A percentile compares a stretch with the other conserved stretches of the same genome.
Conservation (phyloP, 257 asterid species). For the Lycium ferocissimum region DNA sequence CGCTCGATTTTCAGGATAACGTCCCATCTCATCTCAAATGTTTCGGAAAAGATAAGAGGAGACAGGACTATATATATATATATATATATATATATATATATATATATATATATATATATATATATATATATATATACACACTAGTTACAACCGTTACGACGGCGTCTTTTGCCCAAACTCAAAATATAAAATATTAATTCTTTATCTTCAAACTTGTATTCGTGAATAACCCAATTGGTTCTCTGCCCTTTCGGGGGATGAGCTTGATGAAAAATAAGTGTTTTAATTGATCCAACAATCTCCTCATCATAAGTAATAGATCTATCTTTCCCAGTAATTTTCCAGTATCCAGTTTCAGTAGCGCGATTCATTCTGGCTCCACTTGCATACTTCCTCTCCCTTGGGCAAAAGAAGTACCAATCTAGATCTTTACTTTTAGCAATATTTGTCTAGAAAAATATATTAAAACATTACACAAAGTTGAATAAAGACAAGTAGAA, state of each 20-base stretch:
- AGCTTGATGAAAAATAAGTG: conserved; percentile 81
- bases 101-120: no score
- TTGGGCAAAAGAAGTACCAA: conserved; percentile 94
- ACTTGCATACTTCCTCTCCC: conserved; percentile 80
- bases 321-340: conserved; percentile 83
- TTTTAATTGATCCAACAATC: conserved; percentile 69
- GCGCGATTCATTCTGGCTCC: conserved; percentile 81
- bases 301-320: conserved; percentile 38
- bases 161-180: no score
- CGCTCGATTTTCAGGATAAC: no score
- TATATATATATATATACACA: no score
- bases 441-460: conserved; percentile 62
- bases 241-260: conserved; percentile 74
- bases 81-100: no score
- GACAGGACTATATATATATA: no score
- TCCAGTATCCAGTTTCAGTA: conserved; percentile 87
- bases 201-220: conserved; percentile 61
- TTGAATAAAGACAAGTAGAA: background rate
- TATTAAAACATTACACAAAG: background rate
- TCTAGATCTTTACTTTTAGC: conserved; percentile 72
- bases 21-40: no score
- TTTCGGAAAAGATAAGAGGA: no score
- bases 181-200: conserved; percentile 36
- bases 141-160: no score
- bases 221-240: conserved; percentile 87